Base-by-base conservation (phyloP, 768 basidiomycete genomes). In the Chlorophyllum brunneum region DNA sequence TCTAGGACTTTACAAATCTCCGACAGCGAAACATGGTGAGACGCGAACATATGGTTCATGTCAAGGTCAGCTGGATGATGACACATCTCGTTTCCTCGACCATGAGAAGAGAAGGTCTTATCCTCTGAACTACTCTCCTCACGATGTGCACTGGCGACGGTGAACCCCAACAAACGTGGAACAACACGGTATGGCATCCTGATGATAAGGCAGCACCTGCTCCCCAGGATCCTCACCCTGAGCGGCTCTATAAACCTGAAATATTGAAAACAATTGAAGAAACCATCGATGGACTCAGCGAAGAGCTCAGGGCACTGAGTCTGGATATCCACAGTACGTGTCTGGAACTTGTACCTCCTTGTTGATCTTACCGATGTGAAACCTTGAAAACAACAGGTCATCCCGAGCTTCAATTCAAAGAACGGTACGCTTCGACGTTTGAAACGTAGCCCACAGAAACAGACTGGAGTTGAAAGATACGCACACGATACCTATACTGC, bases 241-340 rank as follows among this genome's bases (percentile, higher is more conserved):
- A 58, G 22, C 61, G 63, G 33, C 57, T 85, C 9, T 82, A 77
- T 57, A 70, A 78, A 31, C 78, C 78, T 2, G 83, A 86, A 45
- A 73, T 86, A 9, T 65, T 85, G 30, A 66, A 79, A 51, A 75
- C 76, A 16, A 84, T 89, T 37, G 82, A 83, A 54, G 61, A 67
- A 13, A 75, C 72, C 51, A 76, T 91, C 33, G 67, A 68, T 48
- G 70, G 65, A 16, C 67, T 86, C n/a, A 73, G 81, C 54, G 62
- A 64, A 0, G 81, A 83, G 37, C 65, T 91, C 46, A 72, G 81
- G 48, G 66, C 58, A 33, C 67, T 92, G n/a, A 90, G 87, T 61
- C 65, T 87, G 23, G 82, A 86, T 59, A 88, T 92, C n/a, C 86
- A 86, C 55, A 77, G 88, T 86, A 59, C 30, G 74, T 31, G 20